Conservation (phyloP, 164 flowering plant genomes). For the Tetracentron sinense region DNA sequence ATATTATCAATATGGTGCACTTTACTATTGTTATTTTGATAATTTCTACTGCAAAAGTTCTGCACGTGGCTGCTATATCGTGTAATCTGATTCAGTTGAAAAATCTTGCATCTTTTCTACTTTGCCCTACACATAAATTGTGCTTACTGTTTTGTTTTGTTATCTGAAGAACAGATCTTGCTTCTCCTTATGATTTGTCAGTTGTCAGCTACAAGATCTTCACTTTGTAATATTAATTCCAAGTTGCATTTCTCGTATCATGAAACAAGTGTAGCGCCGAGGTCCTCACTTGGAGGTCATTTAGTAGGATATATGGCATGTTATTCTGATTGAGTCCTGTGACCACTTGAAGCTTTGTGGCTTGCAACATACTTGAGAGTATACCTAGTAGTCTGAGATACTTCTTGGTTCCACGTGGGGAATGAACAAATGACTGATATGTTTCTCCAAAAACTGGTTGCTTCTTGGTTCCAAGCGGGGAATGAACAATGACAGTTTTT, state of each 20-base stretch:
- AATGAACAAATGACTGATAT: neutral
- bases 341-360: constrained; percentile 1
- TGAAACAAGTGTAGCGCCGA: neutral
- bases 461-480: too few species aligned
- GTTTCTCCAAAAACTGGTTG: too few species aligned
- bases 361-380: neutral
- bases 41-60: neutral
- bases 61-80: neutral
- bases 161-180: neutral
- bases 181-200: neutral
- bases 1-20: constrained; percentile 4
- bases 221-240: too few species aligned
- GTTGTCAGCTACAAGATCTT: too few species aligned
- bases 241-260: neutral
- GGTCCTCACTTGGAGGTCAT: neutral
- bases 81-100: neutral
- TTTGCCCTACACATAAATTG: neutral
- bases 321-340: neutral
- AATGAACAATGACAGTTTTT: too few species aligned
- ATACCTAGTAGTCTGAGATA: neutral
- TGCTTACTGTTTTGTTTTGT: neutral
- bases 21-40: neutral
- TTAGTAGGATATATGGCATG: neutral
- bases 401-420: neutral
- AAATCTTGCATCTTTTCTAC: neutral